Base-by-base conservation (phyloP, 495 filamentous ascomycete species). In the Penicillium alfredii region DNA sequence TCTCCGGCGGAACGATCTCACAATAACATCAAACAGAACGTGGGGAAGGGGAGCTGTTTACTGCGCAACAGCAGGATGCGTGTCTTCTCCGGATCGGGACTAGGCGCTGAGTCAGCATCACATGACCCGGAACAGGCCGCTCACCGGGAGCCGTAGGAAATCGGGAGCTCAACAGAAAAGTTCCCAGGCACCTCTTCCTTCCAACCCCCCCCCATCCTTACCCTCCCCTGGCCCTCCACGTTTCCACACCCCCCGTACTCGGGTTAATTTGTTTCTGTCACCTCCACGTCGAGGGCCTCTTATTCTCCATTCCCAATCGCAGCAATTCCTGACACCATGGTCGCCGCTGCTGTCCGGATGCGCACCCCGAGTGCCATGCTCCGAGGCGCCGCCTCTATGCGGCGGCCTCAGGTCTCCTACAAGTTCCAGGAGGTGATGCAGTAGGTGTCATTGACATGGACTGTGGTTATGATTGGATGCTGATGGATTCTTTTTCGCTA, bases 311-410 rank as follows among this genome's bases (percentile, higher is more conserved):
- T 51, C 30, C 40, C 33, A 51, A 41, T 50, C 38, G 39, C 52
- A 55, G 57, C 53, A 58, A 51, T 50, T 44, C 30, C 38, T 27
- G 51, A 45, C 61, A 57, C 48, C 30, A 64, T 68, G 64, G 67
- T 66, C 58, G 65, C 63, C 60, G 58, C 59, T 54, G 60, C 53
- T 58, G 59, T 66, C 40, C 58, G 63, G 45, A 71, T 71, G 64
- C 64, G 67, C 64, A 60, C 60, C 40, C 62, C 64, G 38, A 64
- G 61, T 54, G 64, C 61, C 45, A 66, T 64, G 61, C 52, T 64
- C 47, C 61, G 62, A 47, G 66, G 66, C 45, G 61, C 61, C 44
- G 49, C 62, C 31, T 38, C 53, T 35, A 52, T 71, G 63, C 62
- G 58, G 51, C 55, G 64, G 44, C 63, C 67, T 21, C 67, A 68